phyloP scores from a whole-genome alignment of 2,329 filamentous ascomycete genomes.

The Venturia oleaginea region DNA sequence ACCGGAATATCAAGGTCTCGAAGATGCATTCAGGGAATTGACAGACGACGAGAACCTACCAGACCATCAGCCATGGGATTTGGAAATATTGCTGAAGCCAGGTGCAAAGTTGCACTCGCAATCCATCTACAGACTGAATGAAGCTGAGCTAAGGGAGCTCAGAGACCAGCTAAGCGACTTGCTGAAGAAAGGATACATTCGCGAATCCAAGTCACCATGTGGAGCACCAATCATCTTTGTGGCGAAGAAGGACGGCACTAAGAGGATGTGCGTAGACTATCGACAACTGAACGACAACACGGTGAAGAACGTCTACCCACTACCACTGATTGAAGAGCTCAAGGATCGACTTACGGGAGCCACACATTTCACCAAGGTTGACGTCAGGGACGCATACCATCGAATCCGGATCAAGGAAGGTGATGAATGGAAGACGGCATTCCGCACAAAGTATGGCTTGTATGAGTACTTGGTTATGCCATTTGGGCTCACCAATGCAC shows the following conservation, averaged over 20 bases:
- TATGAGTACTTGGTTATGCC: constrained; percentile 28
- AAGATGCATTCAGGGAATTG: too few relatives aligned
- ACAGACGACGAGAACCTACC: too few relatives aligned
- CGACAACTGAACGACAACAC: constrained; percentile 26
- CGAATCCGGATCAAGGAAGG: constrained; percentile 24
- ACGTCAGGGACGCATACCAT: constrained; percentile 26
- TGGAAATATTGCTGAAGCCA: too few relatives aligned
- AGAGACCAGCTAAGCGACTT: background rate
- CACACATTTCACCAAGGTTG: constrained; percentile 26
- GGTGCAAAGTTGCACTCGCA: background rate
- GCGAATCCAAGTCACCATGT: background rate
- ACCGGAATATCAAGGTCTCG: too few relatives aligned
- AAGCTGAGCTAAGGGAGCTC: background rate
- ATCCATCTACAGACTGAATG: background rate
- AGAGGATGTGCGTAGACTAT: too few relatives aligned
- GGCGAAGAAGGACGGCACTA: too few relatives aligned
- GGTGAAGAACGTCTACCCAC: constrained; percentile 25
- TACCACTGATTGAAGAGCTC: constrained; percentile 26
- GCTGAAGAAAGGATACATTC: background rate
- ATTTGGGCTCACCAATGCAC: constrained; percentile 18
- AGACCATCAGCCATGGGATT: too few relatives aligned
- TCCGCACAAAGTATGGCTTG: constrained; percentile 24
- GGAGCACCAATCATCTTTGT: too few relatives aligned
- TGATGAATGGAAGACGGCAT: constrained; percentile 29
- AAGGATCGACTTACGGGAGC: constrained; percentile 19